These are phyloP conservation scores for Candida incommunis DNA, from an alignment of 805 yeast genomes.

Conservation along the genomic window DNA sequence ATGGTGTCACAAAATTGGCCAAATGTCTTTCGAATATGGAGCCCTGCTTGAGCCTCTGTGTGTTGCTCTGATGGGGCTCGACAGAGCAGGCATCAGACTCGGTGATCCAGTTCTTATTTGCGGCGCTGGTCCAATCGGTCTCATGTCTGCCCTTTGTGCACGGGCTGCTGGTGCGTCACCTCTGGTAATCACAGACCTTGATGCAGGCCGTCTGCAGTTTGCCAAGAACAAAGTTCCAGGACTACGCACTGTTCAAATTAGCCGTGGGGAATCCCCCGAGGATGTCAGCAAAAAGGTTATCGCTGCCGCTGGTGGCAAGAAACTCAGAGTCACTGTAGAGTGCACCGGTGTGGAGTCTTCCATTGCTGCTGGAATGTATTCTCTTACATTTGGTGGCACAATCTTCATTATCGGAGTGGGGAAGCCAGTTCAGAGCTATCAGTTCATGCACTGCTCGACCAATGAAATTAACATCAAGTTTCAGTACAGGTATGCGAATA, in stretches of 20 bases:
- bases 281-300: conserved; percentile 16
- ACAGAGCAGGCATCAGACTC: conserved; percentile 31
- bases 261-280: conserved; percentile 26
- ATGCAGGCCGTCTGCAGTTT: conserved; percentile 29
- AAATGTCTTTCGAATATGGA: conserved; percentile 36
- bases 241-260: conserved; percentile 30
- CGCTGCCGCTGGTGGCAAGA: conserved; percentile 26
- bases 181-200: conserved; percentile 35
- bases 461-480: conserved; percentile 38
- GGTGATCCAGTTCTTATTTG: conserved; percentile 35
- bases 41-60: conserved; percentile 42
- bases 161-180: conserved; percentile 42
- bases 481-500: conserved; percentile 39
- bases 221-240: conserved; percentile 34
- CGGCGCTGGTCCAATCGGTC: conserved; percentile 52
- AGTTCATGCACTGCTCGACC: conserved; percentile 40
- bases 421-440: conserved; percentile 31
- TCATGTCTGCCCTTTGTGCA: conserved; percentile 33
- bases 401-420: conserved; percentile 41
- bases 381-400: conserved; percentile 33
- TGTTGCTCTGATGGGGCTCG: conserved; percentile 40
- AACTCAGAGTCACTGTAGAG: conserved; percentile 34
- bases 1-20: conserved; percentile 23
- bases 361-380: conserved; percentile 32
- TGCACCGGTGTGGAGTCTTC: conserved; percentile 41